Evolutionary conservation across 257 asterid species (phyloP), one percentile per base, ranked within the genome.

Genomic region (Agastache rugosa): DNA sequence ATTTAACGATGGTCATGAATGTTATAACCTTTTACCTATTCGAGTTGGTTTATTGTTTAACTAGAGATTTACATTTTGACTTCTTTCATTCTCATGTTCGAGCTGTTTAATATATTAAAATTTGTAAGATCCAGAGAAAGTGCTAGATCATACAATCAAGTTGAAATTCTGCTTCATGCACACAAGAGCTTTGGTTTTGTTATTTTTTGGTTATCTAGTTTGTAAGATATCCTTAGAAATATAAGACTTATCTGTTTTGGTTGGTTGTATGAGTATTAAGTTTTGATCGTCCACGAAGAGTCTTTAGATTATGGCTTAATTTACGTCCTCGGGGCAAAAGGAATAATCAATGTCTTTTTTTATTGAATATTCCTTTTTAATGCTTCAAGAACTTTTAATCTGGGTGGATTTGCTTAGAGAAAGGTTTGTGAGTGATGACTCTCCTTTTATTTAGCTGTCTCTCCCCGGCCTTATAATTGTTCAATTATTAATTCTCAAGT

Each of bases 381-480:
- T 61, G 31, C 51, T 60, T 15, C 12, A n/a, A 42, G 60, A 44
- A n/a, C 6, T 29, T 15, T 73, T 58, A 34, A 15, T 59, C 23
- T 11, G 12, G 61, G 55, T 65, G 45, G 58, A 74, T 47, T 39
- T 75, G 63, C 74, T 71, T 62, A 55, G 60, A 62, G 34, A 45
- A 70, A 23, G 69, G 17, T 67, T 53, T 70, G 64, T 15, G 39
- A 6, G 58, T 56, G 61, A 51, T 22, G 23, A 55, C 39, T 25
- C 39, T 37, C 29, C 22, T 53, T 35, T 41, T 44, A 23, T 25
- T 44, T 72, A 63, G 6, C 65, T 72, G 48, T 69, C 19, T 22
- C 59, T 60, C 41, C 20, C 45, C 76, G 64, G 63, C 42, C 59
- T 58, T 62, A 55, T 60, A 69, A 37, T 50, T 69, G 65, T 67